A percentile compares a stretch with the other conserved stretches of the same genome.
Conservation (phyloP, 306 rosid species). For the Hippophae gyantsensis region DNA sequence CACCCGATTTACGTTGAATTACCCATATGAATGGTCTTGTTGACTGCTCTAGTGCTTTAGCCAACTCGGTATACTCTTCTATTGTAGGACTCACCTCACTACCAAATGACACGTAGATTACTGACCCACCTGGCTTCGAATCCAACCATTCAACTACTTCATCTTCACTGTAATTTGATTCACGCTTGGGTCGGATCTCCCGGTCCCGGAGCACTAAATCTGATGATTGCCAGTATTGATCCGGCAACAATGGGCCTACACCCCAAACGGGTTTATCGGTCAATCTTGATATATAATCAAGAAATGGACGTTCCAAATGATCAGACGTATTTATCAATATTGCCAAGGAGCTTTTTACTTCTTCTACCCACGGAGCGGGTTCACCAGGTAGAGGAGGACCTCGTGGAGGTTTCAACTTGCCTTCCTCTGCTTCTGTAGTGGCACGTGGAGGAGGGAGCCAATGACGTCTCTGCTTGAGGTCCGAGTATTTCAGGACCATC, state of each 20-base stretch:
- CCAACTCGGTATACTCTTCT: slow-evolving; percentile 10
- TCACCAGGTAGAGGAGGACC: slow-evolving; percentile 17
- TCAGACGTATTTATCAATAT: slow-evolving; percentile 18
- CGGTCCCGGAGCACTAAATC: neutral
- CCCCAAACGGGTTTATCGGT: slow-evolving; percentile 7
- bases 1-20: slow-evolving; percentile 7
- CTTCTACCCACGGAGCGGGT: slow-evolving; percentile 18
- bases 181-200: neutral
- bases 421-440: neutral
- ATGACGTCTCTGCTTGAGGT: slow-evolving; percentile 3
- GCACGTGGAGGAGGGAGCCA: slow-evolving; percentile 4
- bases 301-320: slow-evolving; percentile 10
- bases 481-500: slow-evolving; percentile 2
- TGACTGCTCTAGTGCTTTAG: slow-evolving; percentile 5
- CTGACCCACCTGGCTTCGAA: neutral
- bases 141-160: slow-evolving; percentile 7
- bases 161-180: slow-evolving; percentile 4
- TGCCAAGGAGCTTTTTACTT: slow-evolving; percentile 6
- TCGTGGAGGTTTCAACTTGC: neutral
- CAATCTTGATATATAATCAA: slow-evolving; percentile 5
- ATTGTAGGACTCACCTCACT: slow-evolving; percentile 10
- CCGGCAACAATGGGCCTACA: slow-evolving; percentile 14
- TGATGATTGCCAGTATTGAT: slow-evolving; percentile 5
- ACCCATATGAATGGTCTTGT: slow-evolving; percentile 17
- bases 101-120: slow-evolving; percentile 15